Evolutionary conservation across 2,329 filamentous ascomycete genomes (phyloP).

Genomic region (Herpotrichia juniperi): DNA sequence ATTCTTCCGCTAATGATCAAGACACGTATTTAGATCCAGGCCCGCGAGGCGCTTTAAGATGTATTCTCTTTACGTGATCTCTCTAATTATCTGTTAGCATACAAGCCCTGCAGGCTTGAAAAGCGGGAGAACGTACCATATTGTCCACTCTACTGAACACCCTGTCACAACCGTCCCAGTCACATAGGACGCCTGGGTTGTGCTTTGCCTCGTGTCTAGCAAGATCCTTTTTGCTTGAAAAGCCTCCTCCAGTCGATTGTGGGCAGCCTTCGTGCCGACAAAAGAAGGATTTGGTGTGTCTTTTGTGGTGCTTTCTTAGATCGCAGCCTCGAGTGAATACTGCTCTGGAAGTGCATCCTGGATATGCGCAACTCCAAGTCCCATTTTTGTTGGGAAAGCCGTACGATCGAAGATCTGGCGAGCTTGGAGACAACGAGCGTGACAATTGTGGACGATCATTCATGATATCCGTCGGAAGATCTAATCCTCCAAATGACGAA

Average conservation of each 20-base stretch:
- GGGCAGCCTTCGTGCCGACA: conserved; percentile 65
- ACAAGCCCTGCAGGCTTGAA: neutral
- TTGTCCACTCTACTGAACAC: conserved; percentile 68
- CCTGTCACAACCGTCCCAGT: conserved; percentile 63
- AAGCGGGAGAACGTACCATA: conserved; percentile 54
- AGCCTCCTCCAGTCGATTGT: conserved; percentile 62
- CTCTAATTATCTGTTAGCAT: conserved; percentile 36
- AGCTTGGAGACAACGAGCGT: conserved; percentile 47
- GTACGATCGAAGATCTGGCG: conserved; percentile 47
- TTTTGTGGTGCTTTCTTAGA: conserved; percentile 67
- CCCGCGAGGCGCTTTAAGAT: conserved; percentile 40
- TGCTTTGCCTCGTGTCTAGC: conserved; percentile 68
- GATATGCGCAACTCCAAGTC: conserved; percentile 65
- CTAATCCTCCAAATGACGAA: conserved; percentile 24
- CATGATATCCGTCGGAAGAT: conserved; percentile 29
- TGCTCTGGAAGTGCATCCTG: conserved; percentile 64
- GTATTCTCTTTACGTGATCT: conserved; percentile 50
- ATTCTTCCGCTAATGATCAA: neutral
- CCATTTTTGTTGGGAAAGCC: conserved; percentile 54
- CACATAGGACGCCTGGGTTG: conserved; percentile 64
- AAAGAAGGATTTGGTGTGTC: conserved; percentile 66
- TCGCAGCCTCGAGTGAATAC: conserved; percentile 66
- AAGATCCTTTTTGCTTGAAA: conserved; percentile 68
- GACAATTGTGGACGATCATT: conserved; percentile 41
- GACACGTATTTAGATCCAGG: neutral